Evolutionary conservation across 345 rosid genomes (phyloP), one percentile per base, ranked within the genome.

Genomic region (Firmiana major): DNA sequence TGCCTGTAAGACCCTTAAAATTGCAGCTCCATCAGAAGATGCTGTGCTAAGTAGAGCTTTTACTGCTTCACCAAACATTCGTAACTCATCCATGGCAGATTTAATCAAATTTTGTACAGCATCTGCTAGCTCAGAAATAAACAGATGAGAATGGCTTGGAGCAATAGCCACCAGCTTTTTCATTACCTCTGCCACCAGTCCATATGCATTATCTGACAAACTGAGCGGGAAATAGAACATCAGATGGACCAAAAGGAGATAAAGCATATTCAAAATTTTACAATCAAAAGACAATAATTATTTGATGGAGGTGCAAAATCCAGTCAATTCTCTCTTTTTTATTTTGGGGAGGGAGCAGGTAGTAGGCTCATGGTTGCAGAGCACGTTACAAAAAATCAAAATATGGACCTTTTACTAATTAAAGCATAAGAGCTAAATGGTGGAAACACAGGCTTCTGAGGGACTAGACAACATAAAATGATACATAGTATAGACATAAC

Each of bases 21-120:
- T 90, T 71, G 98, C 90, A 81, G 98, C 94, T 73, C 99, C 99
- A 84, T 95, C 98, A 11, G 93, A 89, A 53, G 93, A 87, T 74
- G 94, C 75, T 40, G 91, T 85, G 76, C 91, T 89, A 57, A 95
- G 88, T 40, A 95, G 90, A 59, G 96, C 87, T 85, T 93, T 90
- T 28, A 90, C 89, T 7, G 94, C 91, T 86, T 90, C 97, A 78
- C 99, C 90, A 76, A 93, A 95, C 82, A 85, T 81, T 55, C 57
- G 91, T 46, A 95, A 87, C 89, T 95, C 99, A 36, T 83, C 81
- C 92, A 84, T 90, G 11, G 97, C 94, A 74, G 97, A 90, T 83
- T 86, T 90, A 64, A 91, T 89, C 83, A 90, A 83, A 75, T 81
- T 87, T 77, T 86, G 92, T 34, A 93, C 85, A 34, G 94, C 93